Percentiles rank a stretch among this genome's conserved stretches.
Evolutionary conservation across 2,329 filamentous ascomycete species (phyloP).

Genomic region (Didymella arachidicola): DNA sequence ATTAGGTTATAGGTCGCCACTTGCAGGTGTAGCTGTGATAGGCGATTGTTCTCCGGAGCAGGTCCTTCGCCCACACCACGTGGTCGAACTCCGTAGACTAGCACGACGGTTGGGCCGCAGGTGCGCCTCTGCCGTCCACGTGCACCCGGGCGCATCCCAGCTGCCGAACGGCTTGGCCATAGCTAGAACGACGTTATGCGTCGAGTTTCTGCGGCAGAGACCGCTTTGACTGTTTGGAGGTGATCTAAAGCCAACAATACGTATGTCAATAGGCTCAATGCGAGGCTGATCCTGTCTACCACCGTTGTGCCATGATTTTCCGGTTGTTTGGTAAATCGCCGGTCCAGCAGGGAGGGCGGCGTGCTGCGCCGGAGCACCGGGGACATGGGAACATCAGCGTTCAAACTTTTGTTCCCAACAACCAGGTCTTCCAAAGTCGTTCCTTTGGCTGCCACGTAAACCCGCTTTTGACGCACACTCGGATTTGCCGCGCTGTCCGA

Average conservation of each 20-base stretch:
- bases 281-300: background rate
- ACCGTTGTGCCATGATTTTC: background rate
- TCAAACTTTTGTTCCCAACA: background rate
- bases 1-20: background rate
- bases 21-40: background rate
- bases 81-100: background rate
- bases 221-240: slow-evolving; percentile 1
- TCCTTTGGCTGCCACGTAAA: background rate
- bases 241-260: background rate
- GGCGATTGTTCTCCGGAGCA: background rate
- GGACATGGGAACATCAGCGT: background rate
- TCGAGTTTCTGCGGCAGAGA: background rate
- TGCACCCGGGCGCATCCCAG: slow-evolving; percentile 1
- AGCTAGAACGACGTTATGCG: background rate
- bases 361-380: background rate
- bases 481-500: slow-evolving; percentile 2
- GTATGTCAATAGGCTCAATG: background rate
- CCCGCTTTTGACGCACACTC: background rate
- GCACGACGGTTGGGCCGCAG: slow-evolving; percentile 1
- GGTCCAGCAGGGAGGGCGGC: slow-evolving; percentile 2
- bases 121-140: background rate
- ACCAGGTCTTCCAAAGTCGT: background rate
- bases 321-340: slow-evolving; percentile 12
- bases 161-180: background rate
- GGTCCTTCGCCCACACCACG: background rate